These are phyloP conservation scores for Xylaria multiplex DNA, from an alignment of 2,329 filamentous ascomycete species.

Conservation along the genomic window DNA sequence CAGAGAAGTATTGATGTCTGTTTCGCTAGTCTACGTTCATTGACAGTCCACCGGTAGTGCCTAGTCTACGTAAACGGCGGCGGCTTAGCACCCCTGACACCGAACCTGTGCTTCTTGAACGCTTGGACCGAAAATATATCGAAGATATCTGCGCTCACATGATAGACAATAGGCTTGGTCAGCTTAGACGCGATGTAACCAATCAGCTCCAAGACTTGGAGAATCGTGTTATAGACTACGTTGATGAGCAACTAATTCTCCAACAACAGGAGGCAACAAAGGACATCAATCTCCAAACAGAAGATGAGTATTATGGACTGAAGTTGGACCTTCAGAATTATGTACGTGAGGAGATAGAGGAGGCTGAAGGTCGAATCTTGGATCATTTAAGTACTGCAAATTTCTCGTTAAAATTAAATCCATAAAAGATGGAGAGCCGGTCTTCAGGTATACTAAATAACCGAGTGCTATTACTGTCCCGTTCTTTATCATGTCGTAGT, in stretches of 20 bases:
- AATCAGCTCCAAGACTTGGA: constrained; percentile 33
- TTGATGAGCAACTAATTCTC: constrained; percentile 32
- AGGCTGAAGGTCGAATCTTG: constrained; percentile 32
- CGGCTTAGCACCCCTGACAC: constrained; percentile 21
- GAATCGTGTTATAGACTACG: constrained; percentile 33
- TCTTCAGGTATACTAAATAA: not conserved
- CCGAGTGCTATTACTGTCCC: not conserved
- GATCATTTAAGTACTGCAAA: constrained; percentile 33
- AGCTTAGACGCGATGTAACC: constrained; percentile 31
- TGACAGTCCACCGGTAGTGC: constrained; percentile 18
- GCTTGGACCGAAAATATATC: constrained; percentile 35
- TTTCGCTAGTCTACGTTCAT: constrained; percentile 8
- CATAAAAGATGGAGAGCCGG: constrained; percentile 16
- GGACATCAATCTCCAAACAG: constrained; percentile 14
- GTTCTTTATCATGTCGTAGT: not conserved
- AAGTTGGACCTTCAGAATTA: constrained; percentile 29
- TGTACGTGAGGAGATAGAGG: constrained; percentile 30
- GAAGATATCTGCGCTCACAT: constrained; percentile 36
- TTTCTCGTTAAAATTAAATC: constrained; percentile 32
- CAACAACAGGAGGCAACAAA: constrained; percentile 25
- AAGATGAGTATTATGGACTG: constrained; percentile 33
- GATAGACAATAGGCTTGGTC: constrained; percentile 30
- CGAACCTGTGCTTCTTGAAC: constrained; percentile 11
- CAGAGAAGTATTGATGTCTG: not conserved
- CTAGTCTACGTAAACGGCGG: constrained; percentile 26